Evolutionary conservation across 2,329 filamentous ascomycete genomes (phyloP).

Genomic region (Trichoderma citrinoviride): DNA sequence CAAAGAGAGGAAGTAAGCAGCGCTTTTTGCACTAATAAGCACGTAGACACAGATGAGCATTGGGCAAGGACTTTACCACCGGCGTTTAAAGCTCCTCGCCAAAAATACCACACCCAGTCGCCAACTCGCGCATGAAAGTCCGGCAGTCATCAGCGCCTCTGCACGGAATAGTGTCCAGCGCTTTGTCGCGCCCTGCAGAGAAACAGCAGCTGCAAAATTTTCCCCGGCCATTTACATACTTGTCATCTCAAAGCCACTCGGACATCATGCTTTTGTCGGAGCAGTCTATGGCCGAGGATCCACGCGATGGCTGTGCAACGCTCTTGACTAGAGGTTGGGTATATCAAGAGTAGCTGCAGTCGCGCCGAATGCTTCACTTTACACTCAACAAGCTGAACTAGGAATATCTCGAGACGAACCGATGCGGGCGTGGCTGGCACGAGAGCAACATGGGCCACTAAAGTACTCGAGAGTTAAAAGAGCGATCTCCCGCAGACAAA

Average conservation of each 20-base stretch:
- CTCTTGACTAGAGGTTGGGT: slow-evolving; percentile 25
- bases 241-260: not conserved
- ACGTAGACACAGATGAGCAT: not conserved
- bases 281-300: not conserved
- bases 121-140: not conserved
- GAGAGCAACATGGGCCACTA: not conserved
- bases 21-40: not conserved
- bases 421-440: slow-evolving; percentile 24
- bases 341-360: slow-evolving; percentile 28
- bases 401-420: slow-evolving; percentile 21
- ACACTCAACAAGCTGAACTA: slow-evolving; percentile 23
- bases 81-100: not conserved
- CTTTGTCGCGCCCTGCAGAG: not conserved
- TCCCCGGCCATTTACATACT: no score
- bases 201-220: not conserved
- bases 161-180: not conserved
- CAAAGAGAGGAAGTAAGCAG: not conserved
- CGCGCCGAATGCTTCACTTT: slow-evolving; percentile 26
- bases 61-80: not conserved
- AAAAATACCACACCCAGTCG: not conserved
- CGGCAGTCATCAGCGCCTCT: not conserved
- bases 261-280: no score
- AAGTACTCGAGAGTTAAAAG: not conserved
- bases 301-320: not conserved
- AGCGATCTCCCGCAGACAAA: not conserved